A percentile compares a stretch with the other conserved stretches of the same genome.
phyloP scores from a whole-genome alignment of 352 stramenopile genomes.

The Globisporangium middletonii region DNA sequence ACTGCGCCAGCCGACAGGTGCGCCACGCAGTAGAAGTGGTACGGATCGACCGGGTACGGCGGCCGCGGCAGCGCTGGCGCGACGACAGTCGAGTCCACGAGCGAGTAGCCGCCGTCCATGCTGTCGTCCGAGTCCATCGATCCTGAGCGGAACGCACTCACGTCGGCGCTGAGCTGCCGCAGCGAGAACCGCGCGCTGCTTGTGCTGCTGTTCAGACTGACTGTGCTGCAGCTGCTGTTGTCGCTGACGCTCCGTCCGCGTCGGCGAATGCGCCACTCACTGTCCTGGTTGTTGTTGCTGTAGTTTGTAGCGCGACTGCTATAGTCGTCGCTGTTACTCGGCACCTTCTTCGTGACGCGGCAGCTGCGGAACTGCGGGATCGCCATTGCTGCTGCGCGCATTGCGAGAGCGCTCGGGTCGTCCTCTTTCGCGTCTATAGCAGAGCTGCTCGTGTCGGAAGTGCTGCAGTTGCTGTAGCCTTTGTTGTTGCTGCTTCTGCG shows the following conservation, averaged over 20 bases:
- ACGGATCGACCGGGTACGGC: conserved; percentile 76
- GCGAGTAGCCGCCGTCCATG: conserved; percentile 23
- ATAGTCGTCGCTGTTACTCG: not conserved
- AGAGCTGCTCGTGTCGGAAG: not conserved
- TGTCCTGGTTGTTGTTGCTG: conserved; percentile 12
- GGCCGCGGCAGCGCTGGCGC: conserved; percentile 47
- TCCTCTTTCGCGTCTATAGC: not conserved
- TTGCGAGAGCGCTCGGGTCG: not conserved
- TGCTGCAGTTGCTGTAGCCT: not conserved
- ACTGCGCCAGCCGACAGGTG: conserved; percentile 26
- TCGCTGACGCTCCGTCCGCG: conserved; percentile 48
- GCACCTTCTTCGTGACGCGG: not conserved
- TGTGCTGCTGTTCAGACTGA: conserved; percentile 21
- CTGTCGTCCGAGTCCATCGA: conserved; percentile 38
- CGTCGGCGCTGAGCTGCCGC: conserved; percentile 32
- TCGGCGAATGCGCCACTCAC: conserved; percentile 31
- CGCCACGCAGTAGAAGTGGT: conserved; percentile 69
- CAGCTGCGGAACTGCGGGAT: not conserved
- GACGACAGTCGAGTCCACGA: conserved; percentile 21
- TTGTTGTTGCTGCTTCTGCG: not conserved
- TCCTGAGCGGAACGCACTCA: conserved; percentile 14
- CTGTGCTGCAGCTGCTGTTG: conserved; percentile 60
- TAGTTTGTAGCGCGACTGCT: not conserved
- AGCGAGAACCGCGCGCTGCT: conserved; percentile 26
- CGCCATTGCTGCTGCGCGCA: not conserved